Evolutionary conservation across 1,284 basidiomycete species (phyloP).

Genomic region (Entoloma clypeatum): DNA sequence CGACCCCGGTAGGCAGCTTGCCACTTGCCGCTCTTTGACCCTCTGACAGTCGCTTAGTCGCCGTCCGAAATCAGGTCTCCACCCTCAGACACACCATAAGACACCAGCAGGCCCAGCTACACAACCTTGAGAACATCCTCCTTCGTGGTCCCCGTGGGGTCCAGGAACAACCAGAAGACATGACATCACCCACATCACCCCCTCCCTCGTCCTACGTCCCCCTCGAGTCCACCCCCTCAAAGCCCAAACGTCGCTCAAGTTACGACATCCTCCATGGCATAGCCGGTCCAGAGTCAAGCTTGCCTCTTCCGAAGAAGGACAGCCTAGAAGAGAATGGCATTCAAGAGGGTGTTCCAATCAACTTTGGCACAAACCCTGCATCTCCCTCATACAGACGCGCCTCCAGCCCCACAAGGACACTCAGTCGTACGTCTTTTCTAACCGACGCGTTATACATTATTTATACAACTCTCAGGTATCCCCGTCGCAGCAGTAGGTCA

Average conservation of each 20-base stretch:
- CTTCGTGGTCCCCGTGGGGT: constrained; percentile 59
- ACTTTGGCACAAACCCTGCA: constrained; percentile 39
- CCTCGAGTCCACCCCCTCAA: constrained; percentile 35
- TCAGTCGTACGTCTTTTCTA: constrained; percentile 62
- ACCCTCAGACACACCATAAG: constrained; percentile 72
- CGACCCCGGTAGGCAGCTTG: constrained; percentile 49
- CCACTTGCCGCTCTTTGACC: not conserved
- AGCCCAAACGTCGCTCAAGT: constrained; percentile 57
- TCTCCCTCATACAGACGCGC: constrained; percentile 47
- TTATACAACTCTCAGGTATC: constrained; percentile 52
- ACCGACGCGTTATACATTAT: constrained; percentile 9
- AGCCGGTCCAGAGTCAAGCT: constrained; percentile 67
- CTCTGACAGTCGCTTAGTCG: constrained; percentile 40
- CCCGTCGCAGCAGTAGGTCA: constrained; percentile 76
- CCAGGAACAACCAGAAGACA: constrained; percentile 36
- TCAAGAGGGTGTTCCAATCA: constrained; percentile 66
- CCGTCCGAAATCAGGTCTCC: constrained; percentile 69
- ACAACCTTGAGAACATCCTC: constrained; percentile 59
- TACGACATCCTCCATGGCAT: constrained; percentile 67
- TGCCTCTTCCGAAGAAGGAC: constrained; percentile 64
- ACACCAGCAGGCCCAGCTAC: constrained; percentile 71
- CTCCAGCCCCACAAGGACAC: constrained; percentile 69
- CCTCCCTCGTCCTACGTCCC: constrained; percentile 33
- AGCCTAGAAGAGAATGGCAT: constrained; percentile 50
- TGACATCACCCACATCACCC: constrained; percentile 36